These are phyloP conservation scores for Beta lomatogona DNA, from an alignment of 179 eudicot species.

Conservation along the genomic window DNA sequence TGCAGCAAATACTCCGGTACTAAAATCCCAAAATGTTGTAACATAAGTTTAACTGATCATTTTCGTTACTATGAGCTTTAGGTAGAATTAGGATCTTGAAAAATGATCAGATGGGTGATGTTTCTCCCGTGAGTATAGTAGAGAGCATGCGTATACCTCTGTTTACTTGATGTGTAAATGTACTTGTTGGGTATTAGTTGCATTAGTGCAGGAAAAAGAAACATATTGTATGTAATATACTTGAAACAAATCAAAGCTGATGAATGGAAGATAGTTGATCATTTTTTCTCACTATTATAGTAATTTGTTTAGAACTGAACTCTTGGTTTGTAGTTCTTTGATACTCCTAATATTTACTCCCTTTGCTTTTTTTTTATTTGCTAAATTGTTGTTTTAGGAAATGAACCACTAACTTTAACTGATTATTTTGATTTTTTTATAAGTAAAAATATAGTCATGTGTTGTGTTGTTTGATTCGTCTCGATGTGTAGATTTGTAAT, in stretches of 20 bases:
- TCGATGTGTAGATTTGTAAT: no score
- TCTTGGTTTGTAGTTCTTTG: no score
- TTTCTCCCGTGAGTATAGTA: neutral
- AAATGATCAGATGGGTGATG: slow-evolving; percentile 7
- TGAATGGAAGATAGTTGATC: slow-evolving; percentile 15
- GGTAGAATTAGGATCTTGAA: slow-evolving; percentile 22
- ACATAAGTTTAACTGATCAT: slow-evolving; percentile 23
- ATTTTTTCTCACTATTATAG: neutral
- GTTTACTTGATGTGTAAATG: slow-evolving; percentile 25
- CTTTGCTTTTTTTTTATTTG: no score
- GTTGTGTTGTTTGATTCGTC: no score
- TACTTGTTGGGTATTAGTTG: slow-evolving; percentile 14
- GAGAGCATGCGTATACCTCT: slow-evolving; percentile 7
- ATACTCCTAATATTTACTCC: no score
- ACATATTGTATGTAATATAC: slow-evolving; percentile 10
- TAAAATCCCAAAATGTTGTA: slow-evolving; percentile 17
- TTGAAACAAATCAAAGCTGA: neutral
- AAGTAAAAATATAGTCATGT: no score
- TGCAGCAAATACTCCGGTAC: neutral
- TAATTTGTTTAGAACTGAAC: no score
- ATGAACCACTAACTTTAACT: no score
- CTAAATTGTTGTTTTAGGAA: no score
- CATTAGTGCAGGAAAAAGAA: slow-evolving; percentile 4
- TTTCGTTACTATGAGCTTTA: neutral
- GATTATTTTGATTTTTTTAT: no score